Base-by-base conservation (phyloP, 164 flowering plant species). In the Magnolia officinalis region DNA sequence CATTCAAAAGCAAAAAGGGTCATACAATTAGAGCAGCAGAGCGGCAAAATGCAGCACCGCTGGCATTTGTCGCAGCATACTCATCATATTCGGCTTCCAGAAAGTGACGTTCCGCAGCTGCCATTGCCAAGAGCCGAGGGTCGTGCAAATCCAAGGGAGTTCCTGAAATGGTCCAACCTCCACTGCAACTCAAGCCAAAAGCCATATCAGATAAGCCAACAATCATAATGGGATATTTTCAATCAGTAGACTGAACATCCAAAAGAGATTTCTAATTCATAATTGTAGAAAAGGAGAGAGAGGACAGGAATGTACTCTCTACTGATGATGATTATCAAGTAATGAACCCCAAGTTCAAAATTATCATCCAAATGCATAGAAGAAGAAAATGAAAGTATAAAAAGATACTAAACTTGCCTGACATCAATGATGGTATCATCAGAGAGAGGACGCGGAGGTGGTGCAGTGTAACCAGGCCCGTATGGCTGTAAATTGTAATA, bases 41-140 rank as follows among this genome's bases (percentile, higher is more conserved):
- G 37, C 99, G 98, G 82, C 91, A 93, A 84, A 92, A 96, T 70
- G 96, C 93, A 83, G 98, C 93, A 76, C 98, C 98, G 81, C 89
- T 90, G 68, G 92, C 89, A 88, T 86, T 91, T 58, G 94, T 87
- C 64, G 90, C 84, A 70, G 90, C 90, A 87, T 94, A 94, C 2
- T 93, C 97, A 80, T 93, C 97, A 83, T 93, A 93, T 14, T 95
- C 97, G n/a, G 95, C 86, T 71, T 93, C 97, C 75, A 92, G 68
- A 78, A 86, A 82, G 83, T 81, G 97, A 51, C 90, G 97, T 52
- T 93, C 98, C 1, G 95, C 97, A 75, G 92, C 99, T 23, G 99
- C 97, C 88, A 96, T 90, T 52, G 97, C 98, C 87, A 94, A 74
- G 55, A 96, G 87, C 21, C 93, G 93, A 81, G 97, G 98, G 79